Evolutionary conservation across 2,329 filamentous ascomycete species (phyloP).

Genomic region (Fusarium setosum): DNA sequence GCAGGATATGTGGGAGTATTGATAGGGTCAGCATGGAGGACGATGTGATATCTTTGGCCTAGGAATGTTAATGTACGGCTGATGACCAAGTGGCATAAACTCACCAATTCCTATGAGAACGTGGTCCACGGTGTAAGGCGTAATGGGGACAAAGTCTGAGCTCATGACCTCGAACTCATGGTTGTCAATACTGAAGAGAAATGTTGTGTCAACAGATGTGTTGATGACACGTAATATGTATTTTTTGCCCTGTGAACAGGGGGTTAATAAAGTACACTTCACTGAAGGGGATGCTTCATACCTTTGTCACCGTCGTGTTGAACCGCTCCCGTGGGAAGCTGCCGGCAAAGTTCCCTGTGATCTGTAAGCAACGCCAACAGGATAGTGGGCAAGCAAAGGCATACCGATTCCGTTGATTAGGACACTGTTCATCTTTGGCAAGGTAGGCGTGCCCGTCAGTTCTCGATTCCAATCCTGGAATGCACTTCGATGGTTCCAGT

Average conservation of each 20-base stretch:
- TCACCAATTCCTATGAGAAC: not conserved
- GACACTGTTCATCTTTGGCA: constrained; percentile 5
- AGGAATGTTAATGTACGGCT: not conserved
- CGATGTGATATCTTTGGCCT: not conserved
- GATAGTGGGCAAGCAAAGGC: not conserved
- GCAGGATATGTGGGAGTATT: not conserved
- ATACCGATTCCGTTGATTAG: not conserved
- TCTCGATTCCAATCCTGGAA: constrained; percentile 14
- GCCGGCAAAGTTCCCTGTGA: not conserved
- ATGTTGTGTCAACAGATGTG: constrained; percentile 9
- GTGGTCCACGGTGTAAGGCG: not conserved
- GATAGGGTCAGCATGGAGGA: not conserved
- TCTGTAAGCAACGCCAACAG: not conserved
- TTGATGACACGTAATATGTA: constrained; percentile 10
- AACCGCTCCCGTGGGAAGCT: not conserved
- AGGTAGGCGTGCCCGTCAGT: not conserved
- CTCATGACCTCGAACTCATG: constrained; percentile 6
- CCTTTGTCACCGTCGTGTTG: not conserved
- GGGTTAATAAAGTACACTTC: not conserved
- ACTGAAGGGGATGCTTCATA: not conserved
- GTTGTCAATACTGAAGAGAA: constrained; percentile 11
- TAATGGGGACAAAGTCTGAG: constrained; percentile 8
- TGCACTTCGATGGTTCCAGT: constrained; percentile 14
- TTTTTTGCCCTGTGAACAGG: not conserved
- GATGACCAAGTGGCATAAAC: not conserved